Evolutionary conservation across 139 green algal species (phyloP).

Genomic region (Chlamydomonas eustigma): DNA sequence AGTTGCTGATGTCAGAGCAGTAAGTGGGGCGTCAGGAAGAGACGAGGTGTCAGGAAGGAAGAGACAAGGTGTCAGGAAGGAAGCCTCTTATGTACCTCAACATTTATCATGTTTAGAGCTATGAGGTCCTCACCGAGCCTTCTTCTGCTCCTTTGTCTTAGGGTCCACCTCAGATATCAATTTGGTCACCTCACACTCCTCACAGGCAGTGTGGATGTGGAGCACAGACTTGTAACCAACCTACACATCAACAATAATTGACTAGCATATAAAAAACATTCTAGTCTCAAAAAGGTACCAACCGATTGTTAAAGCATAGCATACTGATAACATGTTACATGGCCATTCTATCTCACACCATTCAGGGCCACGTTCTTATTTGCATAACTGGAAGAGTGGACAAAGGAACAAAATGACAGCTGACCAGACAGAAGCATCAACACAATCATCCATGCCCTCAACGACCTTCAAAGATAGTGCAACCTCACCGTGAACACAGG

Average conservation of each 20-base stretch:
- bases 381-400: no score
- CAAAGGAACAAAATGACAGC: no score
- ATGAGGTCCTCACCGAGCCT: conserved; percentile 35
- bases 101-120: not conserved
- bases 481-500: conserved; percentile 85
- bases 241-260: no score
- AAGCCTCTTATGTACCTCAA: not conserved
- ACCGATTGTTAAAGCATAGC: no score
- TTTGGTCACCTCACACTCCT: conserved; percentile 91
- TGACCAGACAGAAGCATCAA: no score
- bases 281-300: no score
- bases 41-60: not conserved
- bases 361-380: no score
- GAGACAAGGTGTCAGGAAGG: not conserved
- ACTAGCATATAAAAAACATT: not conserved
- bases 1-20: no score
- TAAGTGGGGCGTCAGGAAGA: not conserved
- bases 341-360: no score
- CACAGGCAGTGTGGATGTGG: conserved; percentile 83
- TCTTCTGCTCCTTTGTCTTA: conserved; percentile 84
- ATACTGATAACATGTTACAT: no score
- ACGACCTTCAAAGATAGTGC: no score
- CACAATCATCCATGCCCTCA: no score
- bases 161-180: conserved; percentile 76
- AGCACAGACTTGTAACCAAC: conserved; percentile 63